Base-by-base conservation (phyloP, 768 basidiomycete genomes). In the Hebeloma cylindrosporum region DNA sequence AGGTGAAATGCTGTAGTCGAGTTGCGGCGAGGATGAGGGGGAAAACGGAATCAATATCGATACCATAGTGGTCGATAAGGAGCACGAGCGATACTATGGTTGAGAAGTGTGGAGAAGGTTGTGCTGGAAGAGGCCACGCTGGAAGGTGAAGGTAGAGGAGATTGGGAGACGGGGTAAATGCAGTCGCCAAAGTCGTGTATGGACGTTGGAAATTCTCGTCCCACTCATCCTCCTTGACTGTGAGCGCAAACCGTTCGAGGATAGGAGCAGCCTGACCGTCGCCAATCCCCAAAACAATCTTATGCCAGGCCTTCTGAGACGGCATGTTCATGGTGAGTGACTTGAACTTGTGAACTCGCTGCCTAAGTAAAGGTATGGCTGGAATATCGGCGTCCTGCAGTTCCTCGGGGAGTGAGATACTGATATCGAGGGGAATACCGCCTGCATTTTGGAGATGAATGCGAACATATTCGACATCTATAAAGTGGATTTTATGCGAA, bases 41-140 rank as follows among this genome's bases (percentile, higher is more conserved):
- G 27, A 47, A 27, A 16, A 40, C 16, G 27, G 26, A 11, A 5
- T 13, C 26, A 10, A 47, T 33, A 31, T 47, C 45, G 17, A 39
- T 18, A 0, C 36, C 29, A 2, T 30, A 22, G 17, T 31, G 40
- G 20, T 23, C 20, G n/a, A 21, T 32, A 21, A 18, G 18, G 21
- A 47, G 21, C n/a, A 25, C 25, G 37, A 47, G 37, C 3, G 35
- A 32, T 9, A 29, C 40, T 14, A 45, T 27, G 14, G 43, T 45
- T 6, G 45, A 39, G 4, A 39, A 10, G 14, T 47, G 45, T 9
- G 38, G 28, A 11, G 28, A 17, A 33, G 27, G 25, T 18, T 6
- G 28, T n/a, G 28, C 37, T 9, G 23, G 45, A 17, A 47, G 27
- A 18, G 45, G 37, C 45, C 45, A 47, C 26, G 38, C 22, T 21